Conservation (phyloP, 2,329 filamentous ascomycete species). For the Hypomyces rosellus region DNA sequence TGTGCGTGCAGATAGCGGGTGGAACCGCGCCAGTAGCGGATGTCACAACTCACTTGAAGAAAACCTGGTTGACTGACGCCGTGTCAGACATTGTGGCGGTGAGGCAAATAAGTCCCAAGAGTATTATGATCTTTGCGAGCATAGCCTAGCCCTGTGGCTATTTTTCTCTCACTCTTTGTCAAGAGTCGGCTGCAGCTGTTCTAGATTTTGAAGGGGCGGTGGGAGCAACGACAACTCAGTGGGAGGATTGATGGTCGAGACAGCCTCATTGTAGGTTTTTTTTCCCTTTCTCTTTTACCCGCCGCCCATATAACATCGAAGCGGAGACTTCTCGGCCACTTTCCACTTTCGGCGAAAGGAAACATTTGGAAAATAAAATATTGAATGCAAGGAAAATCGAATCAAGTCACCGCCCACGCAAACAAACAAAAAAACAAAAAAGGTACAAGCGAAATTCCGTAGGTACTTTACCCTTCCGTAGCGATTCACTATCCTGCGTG, state of each 20-base stretch:
- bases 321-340: constrained; percentile 30
- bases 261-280: neutral
- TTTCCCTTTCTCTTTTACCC: too few species aligned
- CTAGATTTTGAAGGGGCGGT: too few species aligned
- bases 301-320: constrained; percentile 15
- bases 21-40: constrained; percentile 5
- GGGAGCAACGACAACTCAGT: too few species aligned
- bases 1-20: constrained; percentile 6
- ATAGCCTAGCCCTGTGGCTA: neutral
- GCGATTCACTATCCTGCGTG: too few species aligned
- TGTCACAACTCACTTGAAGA: constrained; percentile 35
- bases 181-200: neutral
- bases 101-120: constrained; percentile 8
- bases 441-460: too few species aligned
- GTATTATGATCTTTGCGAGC: neutral
- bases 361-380: too few species aligned
- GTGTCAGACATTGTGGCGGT: constrained; percentile 26
- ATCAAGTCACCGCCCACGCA: too few species aligned
- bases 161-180: constrained; percentile 1
- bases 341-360: constrained; percentile 5
- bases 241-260: neutral
- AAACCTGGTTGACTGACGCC: constrained; percentile 31
- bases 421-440: too few species aligned
- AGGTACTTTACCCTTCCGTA: too few species aligned
- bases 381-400: too few species aligned